Percentiles rank a stretch among this genome's conserved stretches.
phyloP scores from a whole-genome alignment of 2,329 filamentous ascomycete species.

The Neofusicoccum parvum region DNA sequence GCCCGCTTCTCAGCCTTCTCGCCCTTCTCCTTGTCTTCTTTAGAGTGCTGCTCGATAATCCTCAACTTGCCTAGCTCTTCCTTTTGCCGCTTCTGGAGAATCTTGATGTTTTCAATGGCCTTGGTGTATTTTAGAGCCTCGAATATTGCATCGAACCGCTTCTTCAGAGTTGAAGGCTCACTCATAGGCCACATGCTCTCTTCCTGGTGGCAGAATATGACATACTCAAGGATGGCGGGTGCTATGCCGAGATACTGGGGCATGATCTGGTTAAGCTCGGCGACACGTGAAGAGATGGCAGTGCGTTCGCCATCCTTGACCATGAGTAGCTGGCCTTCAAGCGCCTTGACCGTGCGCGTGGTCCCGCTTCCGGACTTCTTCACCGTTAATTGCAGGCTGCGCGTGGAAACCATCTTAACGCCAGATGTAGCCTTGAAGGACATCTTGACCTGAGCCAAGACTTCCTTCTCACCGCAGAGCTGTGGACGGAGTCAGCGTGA shows the following conservation, averaged over 20 bases:
- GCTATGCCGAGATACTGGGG: constrained; percentile 87
- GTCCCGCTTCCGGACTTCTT: constrained; percentile 63
- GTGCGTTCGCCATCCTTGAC: constrained; percentile 77
- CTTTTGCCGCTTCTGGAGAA: constrained; percentile 79
- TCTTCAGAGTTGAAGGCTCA: constrained; percentile 82
- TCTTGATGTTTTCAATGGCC: constrained; percentile 92
- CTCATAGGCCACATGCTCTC: constrained; percentile 97
- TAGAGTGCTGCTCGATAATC: constrained; percentile 74
- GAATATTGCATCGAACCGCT: constrained; percentile 96
- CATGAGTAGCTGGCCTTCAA: constrained; percentile 78
- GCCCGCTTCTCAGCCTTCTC: constrained; percentile 60
- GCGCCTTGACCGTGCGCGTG: constrained; percentile 73
- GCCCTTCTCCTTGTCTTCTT: constrained; percentile 81
- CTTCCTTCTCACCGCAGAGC: constrained; percentile 82
- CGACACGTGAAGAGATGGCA: constrained; percentile 76
- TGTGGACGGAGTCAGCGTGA: constrained; percentile 33
- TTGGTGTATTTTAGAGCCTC: constrained; percentile 97
- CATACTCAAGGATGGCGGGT: constrained; percentile 83
- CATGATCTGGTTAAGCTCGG: constrained; percentile 81
- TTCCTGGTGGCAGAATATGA: constrained; percentile 99
- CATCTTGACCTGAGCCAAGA: constrained; percentile 88
- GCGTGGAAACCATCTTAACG: constrained; percentile 77
- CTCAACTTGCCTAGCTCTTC: constrained; percentile 73
- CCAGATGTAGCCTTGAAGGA: constrained; percentile 80
- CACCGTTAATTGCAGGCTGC: constrained; percentile 82